Percentiles rank a stretch among this genome's conserved stretches.
phyloP scores from a whole-genome alignment of 768 basidiomycete genomes.

The Boletellus ananas region DNA sequence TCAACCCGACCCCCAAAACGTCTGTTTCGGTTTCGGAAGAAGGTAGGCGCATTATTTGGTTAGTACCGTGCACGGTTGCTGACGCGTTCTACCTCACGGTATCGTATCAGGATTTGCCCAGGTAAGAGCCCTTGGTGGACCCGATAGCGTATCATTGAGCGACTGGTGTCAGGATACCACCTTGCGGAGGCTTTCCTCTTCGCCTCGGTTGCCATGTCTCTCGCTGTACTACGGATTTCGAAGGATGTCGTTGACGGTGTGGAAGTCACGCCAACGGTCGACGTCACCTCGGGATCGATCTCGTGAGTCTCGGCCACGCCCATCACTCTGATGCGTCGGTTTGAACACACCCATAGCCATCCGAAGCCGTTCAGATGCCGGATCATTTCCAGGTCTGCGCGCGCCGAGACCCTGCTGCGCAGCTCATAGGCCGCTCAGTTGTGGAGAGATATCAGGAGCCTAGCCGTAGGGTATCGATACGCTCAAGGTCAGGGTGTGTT shows the following conservation, averaged over 20 bases:
- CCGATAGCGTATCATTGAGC: not conserved
- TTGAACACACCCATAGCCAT: slow-evolving; percentile 27
- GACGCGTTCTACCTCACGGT: not conserved
- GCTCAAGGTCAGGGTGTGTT: no score
- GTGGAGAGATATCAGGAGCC: no score
- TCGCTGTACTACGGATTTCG: slow-evolving; percentile 44
- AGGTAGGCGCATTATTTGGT: slow-evolving; percentile 10
- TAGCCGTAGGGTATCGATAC: no score
- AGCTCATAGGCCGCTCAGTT: not conserved
- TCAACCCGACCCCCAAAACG: not conserved
- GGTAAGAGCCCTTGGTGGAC: slow-evolving; percentile 4
- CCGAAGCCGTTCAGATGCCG: slow-evolving; percentile 54
- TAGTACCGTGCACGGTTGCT: not conserved
- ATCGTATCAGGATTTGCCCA: slow-evolving; percentile 17
- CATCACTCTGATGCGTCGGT: not conserved
- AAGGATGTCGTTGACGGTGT: slow-evolving; percentile 39
- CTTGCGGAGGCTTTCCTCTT: slow-evolving; percentile 31
- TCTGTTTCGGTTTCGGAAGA: slow-evolving; percentile 29
- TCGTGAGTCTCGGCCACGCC: slow-evolving; percentile 31
- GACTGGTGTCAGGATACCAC: slow-evolving; percentile 17
- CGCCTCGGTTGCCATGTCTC: slow-evolving; percentile 31
- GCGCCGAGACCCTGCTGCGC: slow-evolving; percentile 23
- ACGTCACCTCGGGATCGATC: slow-evolving; percentile 40
- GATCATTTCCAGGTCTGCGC: slow-evolving; percentile 49
- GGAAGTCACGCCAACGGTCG: slow-evolving; percentile 42